Evolutionary conservation across 1,284 basidiomycete genomes (phyloP).

Genomic region (Leccinum subfulvum): DNA sequence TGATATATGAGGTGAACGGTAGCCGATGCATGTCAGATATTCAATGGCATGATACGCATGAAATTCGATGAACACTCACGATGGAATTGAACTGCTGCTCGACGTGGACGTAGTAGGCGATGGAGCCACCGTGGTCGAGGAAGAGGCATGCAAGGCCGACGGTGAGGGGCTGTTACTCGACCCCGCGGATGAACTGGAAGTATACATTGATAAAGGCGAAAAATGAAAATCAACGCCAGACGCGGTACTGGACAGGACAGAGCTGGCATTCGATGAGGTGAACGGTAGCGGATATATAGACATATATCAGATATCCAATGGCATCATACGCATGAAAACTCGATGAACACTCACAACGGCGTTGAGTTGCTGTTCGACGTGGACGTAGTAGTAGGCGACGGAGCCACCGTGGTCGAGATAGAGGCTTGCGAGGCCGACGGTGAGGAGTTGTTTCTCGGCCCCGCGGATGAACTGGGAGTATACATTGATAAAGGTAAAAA

Average conservation of each 20-base stretch:
- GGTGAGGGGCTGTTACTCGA: neutral
- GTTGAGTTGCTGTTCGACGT: neutral
- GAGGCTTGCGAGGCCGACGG: no score
- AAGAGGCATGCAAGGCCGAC: no score
- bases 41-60: neutral
- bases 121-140: neutral
- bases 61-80: constrained; percentile 6
- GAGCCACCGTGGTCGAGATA: neutral
- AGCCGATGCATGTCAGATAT: neutral
- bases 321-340: neutral
- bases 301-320: neutral
- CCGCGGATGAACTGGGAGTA: neutral
- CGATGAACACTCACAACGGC: constrained; percentile 4
- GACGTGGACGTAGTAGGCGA: neutral
- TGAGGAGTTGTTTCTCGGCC: neutral
- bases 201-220: neutral
- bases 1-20: constrained; percentile 1
- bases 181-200: neutral
- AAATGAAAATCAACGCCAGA: neutral
- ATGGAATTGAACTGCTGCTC: neutral
- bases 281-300: neutral
- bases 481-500: neutral
- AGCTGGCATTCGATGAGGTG: neutral
- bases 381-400: neutral
- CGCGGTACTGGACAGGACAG: neutral